phyloP scores from a whole-genome alignment of 2,329 filamentous ascomycete species.

The Thelonectria olida region DNA sequence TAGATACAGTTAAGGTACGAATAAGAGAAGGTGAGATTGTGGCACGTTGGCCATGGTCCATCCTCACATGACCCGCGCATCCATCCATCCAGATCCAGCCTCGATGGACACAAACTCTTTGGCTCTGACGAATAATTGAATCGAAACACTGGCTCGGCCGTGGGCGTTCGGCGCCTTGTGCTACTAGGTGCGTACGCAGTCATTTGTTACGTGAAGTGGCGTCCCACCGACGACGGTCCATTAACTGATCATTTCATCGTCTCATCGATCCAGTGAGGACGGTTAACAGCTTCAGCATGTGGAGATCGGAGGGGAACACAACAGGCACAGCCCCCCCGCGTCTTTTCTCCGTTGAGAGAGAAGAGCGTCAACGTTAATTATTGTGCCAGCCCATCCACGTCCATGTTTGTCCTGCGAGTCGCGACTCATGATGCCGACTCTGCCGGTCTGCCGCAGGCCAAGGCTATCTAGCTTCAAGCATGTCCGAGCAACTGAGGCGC shows the following conservation, averaged over 20 bases:
- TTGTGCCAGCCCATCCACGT: background rate
- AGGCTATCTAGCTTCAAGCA: background rate
- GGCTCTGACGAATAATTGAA: too few species aligned
- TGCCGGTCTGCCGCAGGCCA: slow-evolving; percentile 1
- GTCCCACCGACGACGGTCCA: too few species aligned
- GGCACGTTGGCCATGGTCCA: too few species aligned
- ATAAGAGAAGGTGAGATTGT: too few species aligned
- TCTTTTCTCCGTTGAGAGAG: background rate
- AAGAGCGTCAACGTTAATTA: too few species aligned
- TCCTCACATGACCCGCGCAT: too few species aligned
- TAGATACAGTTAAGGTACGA: too few species aligned
- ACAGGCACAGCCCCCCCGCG: background rate
- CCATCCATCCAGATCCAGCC: too few species aligned
- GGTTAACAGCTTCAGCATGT: background rate
- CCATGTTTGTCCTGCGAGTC: background rate
- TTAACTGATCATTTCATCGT: too few species aligned
- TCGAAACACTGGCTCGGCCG: background rate
- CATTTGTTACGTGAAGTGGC: background rate
- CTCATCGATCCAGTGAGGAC: background rate
- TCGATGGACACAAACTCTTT: background rate
- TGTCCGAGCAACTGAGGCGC: background rate
- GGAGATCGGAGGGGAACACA: background rate
- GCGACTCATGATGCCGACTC: slow-evolving; percentile 6
- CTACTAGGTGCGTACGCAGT: too few species aligned
- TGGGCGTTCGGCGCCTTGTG: background rate